Conservation (phyloP, 805 yeast genomes). For the Candida qinlingensis region DNA sequence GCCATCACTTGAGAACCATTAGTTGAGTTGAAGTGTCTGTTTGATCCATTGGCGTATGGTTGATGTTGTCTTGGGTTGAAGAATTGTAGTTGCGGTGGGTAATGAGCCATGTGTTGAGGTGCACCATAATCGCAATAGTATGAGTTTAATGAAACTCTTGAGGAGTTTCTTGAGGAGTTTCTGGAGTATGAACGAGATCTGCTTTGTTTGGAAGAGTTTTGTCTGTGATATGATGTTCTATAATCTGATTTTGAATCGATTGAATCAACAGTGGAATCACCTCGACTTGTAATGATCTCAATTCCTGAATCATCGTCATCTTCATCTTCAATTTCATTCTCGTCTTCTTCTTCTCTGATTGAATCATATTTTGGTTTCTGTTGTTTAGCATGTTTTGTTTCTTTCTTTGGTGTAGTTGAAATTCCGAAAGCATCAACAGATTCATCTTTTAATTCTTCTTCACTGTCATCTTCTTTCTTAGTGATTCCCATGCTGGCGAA, state of each 20-base stretch:
- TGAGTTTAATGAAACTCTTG: slow-evolving; percentile 16
- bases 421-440: slow-evolving; percentile 18
- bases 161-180: slow-evolving; percentile 13
- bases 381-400: not conserved
- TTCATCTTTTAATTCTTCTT: slow-evolving; percentile 1
- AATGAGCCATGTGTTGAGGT: not conserved
- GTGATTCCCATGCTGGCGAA: slow-evolving; percentile 24
- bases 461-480: slow-evolving; percentile 3
- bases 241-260: not conserved
- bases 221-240: not conserved
- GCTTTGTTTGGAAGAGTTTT: not conserved
- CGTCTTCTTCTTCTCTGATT: not conserved
- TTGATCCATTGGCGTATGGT: not conserved
- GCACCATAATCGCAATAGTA: slow-evolving; percentile 6
- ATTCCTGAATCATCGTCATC: slow-evolving; percentile 1
- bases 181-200: not conserved
- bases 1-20: slow-evolving; percentile 76
- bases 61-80: not conserved
- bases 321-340: not conserved
- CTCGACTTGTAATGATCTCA: slow-evolving; percentile 2
- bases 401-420: slow-evolving; percentile 2
- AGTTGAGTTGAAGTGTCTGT: slow-evolving; percentile 11
- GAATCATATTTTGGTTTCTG: not conserved
- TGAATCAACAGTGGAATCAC: not conserved
- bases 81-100: slow-evolving; percentile 5